Evolutionary conservation across 495 filamentous ascomycete genomes (phyloP).

Genomic region (Oidiodendron maius): DNA sequence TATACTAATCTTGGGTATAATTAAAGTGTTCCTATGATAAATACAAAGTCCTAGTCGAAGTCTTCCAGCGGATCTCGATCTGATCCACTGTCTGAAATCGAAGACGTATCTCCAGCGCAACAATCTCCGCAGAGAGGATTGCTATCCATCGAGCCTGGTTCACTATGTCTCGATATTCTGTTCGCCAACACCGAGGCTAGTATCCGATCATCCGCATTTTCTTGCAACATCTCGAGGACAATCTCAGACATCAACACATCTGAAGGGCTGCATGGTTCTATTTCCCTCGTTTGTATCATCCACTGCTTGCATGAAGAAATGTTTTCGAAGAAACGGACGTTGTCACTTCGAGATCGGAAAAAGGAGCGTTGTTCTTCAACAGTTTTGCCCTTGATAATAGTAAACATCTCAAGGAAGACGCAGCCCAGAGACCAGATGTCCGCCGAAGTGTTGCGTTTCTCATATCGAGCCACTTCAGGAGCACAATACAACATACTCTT

Average conservation of each 20-base stretch:
- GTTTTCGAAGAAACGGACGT: neutral
- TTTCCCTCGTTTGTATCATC: neutral
- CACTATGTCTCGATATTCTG: neutral
- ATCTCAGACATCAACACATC: neutral
- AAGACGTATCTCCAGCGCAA: neutral
- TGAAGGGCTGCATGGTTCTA: neutral
- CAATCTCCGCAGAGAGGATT: neutral
- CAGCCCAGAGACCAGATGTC: constrained; percentile 39
- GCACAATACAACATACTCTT: constrained; percentile 21
- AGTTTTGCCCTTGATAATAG: constrained; percentile 17
- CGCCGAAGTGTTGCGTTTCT: constrained; percentile 22
- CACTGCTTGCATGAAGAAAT: neutral
- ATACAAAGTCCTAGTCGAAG: too few relatives aligned
- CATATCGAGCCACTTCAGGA: constrained; percentile 24
- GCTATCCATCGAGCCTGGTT: too few relatives aligned
- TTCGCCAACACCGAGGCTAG: neutral
- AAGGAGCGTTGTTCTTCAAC: neutral
- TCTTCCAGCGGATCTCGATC: neutral
- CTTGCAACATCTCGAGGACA: neutral
- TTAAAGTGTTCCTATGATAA: too few relatives aligned
- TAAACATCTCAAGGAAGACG: constrained; percentile 36
- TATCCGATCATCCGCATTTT: neutral
- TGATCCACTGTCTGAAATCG: neutral
- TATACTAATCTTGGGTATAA: too few relatives aligned
- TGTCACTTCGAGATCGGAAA: neutral